Percentiles rank a stretch among this genome's conserved stretches.
Evolutionary conservation across 108 stramenopile species (phyloP).

Genomic region (Stephanodiscus minutulus): DNA sequence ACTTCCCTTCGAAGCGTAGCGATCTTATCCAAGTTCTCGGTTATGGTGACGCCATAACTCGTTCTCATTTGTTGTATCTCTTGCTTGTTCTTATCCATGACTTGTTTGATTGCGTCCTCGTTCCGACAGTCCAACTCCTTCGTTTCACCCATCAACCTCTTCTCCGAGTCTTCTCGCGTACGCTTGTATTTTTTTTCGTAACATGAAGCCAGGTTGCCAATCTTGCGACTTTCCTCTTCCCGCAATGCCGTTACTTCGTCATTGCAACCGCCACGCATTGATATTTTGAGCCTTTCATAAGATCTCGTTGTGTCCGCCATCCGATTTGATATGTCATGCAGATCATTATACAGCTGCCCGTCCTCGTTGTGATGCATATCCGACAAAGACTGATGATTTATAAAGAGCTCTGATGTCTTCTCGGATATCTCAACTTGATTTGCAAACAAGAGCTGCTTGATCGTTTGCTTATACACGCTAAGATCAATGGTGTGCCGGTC

Average conservation of each 20-base stretch:
- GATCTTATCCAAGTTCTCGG: conserved; percentile 37
- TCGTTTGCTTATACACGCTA: conserved; percentile 30
- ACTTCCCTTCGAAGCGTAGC: conserved; percentile 31
- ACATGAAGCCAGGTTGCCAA: conserved; percentile 25
- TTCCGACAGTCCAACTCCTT: conserved; percentile 21
- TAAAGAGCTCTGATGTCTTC: conserved; percentile 23
- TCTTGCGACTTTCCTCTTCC: conserved; percentile 32
- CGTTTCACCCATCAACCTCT: conserved; percentile 28
- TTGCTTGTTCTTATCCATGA: conserved; percentile 24
- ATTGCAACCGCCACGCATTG: conserved; percentile 11
- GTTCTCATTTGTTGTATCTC: conserved; percentile 25
- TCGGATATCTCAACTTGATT: conserved; percentile 35
- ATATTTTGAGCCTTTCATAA: conserved; percentile 28
- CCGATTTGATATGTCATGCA: conserved; percentile 17
- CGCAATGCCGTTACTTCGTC: conserved; percentile 23
- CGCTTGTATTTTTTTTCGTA: conserved; percentile 21
- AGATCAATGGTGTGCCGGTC: conserved; percentile 35
- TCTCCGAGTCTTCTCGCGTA: conserved; percentile 13
- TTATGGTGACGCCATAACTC: conserved; percentile 23
- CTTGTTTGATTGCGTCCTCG: conserved; percentile 21
- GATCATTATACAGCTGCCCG: conserved; percentile 9
- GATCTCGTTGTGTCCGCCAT: conserved; percentile 14
- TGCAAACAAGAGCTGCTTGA: conserved; percentile 37
- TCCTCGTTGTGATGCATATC: conserved; percentile 27
- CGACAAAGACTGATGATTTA: conserved; percentile 26